Evolutionary conservation across 805 yeast genomes (phyloP), one percentile per base, ranked within the genome.

Genomic region (Saturnispora mendoncae): DNA sequence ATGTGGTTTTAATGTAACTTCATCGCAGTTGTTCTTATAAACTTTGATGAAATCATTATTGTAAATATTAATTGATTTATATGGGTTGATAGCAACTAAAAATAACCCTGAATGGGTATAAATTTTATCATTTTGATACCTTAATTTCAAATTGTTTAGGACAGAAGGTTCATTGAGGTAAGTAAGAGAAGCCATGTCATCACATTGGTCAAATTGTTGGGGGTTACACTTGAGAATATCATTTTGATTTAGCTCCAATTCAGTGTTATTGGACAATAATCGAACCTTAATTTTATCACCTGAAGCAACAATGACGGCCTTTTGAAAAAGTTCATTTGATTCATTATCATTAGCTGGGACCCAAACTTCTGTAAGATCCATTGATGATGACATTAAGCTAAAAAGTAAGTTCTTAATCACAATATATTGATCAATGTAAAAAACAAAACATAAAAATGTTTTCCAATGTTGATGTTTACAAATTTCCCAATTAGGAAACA

Each of bases 81-180:
- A 92, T 0, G 99, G 99, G 54, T 92, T 92, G 38, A 92, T 78
- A 0, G 98, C 97, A 12, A 92, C 99, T 48, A 92, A 67, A 54
- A 92, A 92, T 6, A 92, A 72, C 4, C 99, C 99, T 0, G 97
- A 88, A 57, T 87, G 87, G 0, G 99, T 92, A 63, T 90, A 86
- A 38, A 92, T 88, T 53, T 73, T 56, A 57, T 86, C 94, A 47
- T 79, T 80, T 45, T 65, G 58, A 61, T 88, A 92, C 52, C 99
- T 72, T 38, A 79, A 64, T 50, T 78, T 74, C 47, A 92, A 61
- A 57, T 92, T 92, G 62, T 86, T 72, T 8, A 92, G 73, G n/a
- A 92, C 97, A 0, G 95, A 83, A 0, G 98, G 95, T 57, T 92
- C 99, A 58, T 90, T 92, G 46, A 92, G 68, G 60, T 80, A 86